Base-by-base conservation (phyloP, 2,329 filamentous ascomycete genomes). In the Alternaria infectoria region DNA sequence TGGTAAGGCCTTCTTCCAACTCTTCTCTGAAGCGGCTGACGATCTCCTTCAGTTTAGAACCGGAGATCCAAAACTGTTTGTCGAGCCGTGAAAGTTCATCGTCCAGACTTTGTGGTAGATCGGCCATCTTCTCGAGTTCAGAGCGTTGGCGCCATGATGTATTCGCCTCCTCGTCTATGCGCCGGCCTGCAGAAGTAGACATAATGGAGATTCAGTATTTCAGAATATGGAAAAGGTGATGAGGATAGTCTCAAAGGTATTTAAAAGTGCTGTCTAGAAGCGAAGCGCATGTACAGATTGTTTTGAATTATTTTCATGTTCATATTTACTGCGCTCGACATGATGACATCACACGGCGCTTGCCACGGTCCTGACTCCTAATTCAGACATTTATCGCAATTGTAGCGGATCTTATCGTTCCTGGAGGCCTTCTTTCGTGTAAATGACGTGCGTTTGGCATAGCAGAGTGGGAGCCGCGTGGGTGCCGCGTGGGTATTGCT, bases 61-160 rank as follows among this genome's bases (percentile, higher is more conserved):
- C 32, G 0, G 69, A 64, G 4, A 76, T 66, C 73, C 70, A 74
- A 30, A 76, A 74, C 10, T 73, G 55, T n/a, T 64, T 15, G 11
- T 73, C 71, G 15, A 75, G 51, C n/a, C 54, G 51, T n/a, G 66
- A 40, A 10, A 76, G 49, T 51, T 72, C 69, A 17, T 68, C 47
- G 51, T 74, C 69, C 6, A 74, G 64, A 26, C 67, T 65, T 4
- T 61, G 55, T 17, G 69, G 62, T 17, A 74, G 21, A 32, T 69
- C 62, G 19, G 67, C 59, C 62, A 72, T 68, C 19, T 63, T 57
- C 10, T 64, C 54, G 9, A 71, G 61, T 60, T 73, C 69, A 17
- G 69, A 67, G 19, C 61, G 66, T 40, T 74, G 68, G 6, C 65
- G 69, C 65, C 65, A 71, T 43, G 71, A 71, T 50, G 57, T 64